Conservation (phyloP, 305 asterid genomes). For the Solanum chacoense region DNA sequence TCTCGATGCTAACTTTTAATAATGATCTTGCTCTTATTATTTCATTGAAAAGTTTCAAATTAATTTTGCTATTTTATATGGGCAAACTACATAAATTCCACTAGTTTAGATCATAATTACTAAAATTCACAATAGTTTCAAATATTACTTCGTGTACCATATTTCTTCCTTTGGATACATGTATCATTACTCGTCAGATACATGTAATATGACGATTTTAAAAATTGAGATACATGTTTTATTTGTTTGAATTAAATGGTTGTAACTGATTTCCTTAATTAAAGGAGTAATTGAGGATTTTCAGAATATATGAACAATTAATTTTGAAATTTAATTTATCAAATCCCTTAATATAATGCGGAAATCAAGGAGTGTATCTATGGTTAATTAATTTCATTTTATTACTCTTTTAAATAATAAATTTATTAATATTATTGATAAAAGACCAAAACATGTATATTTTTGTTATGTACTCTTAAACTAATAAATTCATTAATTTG, state of each 20-base stretch:
- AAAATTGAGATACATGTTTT: neutral
- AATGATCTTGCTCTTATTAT: neutral
- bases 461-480: too few relatives aligned
- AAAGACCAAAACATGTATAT: neutral
- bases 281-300: neutral
- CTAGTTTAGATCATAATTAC: neutral
- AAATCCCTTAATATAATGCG: neutral
- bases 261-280: too few relatives aligned
- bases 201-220: neutral
- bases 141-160: neutral
- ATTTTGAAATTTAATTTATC: neutral
- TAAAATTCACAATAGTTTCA: too few relatives aligned
- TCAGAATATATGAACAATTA: neutral
- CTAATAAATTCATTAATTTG: too few relatives aligned
- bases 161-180: neutral
- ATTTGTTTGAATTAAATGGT: neutral
- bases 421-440: too few relatives aligned
- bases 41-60: neutral
- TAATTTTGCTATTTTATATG: neutral
- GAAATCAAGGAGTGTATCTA: neutral
- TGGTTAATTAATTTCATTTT: too few relatives aligned
- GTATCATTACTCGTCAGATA: neutral
- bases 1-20: neutral
- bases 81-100: neutral
- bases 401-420: neutral